Conservation (phyloP, 108 stramenopile genomes). For the Aurantiochytrium sp. region DNA sequence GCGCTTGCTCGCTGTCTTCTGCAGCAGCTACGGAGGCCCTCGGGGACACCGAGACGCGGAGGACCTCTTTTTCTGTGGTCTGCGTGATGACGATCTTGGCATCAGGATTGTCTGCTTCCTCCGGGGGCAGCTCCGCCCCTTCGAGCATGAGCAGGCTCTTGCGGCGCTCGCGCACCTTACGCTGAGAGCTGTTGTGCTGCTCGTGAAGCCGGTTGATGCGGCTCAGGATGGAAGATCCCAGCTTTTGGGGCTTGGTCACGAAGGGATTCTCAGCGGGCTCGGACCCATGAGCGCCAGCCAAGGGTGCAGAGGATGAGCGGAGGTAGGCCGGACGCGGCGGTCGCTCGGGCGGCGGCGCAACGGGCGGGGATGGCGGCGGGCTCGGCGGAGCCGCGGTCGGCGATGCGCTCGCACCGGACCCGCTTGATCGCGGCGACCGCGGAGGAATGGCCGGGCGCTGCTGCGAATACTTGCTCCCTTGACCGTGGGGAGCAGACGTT, state of each 20-base stretch:
- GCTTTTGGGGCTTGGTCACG: neutral
- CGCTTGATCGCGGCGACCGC: too few relatives aligned
- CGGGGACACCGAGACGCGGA: too few relatives aligned
- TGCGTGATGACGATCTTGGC: neutral
- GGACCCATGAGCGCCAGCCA: neutral
- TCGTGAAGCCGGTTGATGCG: neutral
- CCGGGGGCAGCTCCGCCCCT: neutral
- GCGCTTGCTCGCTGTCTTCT: too few relatives aligned
- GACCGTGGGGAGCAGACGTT: too few relatives aligned
- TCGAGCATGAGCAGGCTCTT: neutral
- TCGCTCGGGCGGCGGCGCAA: too few relatives aligned
- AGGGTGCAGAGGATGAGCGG: neutral
- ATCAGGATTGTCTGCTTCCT: neutral
- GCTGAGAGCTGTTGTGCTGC: neutral
- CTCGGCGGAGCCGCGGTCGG: too few relatives aligned
- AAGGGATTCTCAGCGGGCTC: neutral
- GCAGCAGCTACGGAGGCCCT: too few relatives aligned
- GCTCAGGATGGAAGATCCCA: neutral
- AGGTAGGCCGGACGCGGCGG: neutral
- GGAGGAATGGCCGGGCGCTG: too few relatives aligned
- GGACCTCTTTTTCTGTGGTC: too few relatives aligned
- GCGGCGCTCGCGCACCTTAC: neutral
- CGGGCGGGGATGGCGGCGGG: too few relatives aligned
- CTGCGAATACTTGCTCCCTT: too few relatives aligned
- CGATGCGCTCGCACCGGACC: too few relatives aligned